Conservation (phyloP, 2,329 filamentous ascomycete genomes). For the Trichoderma semiorbis region DNA sequence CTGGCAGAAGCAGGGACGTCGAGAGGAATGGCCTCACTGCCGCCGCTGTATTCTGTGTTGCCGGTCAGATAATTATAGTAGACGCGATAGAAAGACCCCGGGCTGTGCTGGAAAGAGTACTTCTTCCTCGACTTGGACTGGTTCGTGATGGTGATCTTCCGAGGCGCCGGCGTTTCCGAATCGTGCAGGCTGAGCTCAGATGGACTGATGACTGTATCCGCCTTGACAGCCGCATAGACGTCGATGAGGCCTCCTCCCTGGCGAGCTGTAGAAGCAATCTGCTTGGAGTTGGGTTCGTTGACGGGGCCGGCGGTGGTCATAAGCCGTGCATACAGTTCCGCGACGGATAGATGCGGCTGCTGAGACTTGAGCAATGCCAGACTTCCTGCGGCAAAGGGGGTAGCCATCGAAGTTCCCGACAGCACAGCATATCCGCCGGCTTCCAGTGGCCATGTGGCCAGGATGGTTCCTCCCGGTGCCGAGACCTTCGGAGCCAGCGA, state of each 20-base stretch:
- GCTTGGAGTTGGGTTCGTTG: neutral
- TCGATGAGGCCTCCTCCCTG: conserved; percentile 11
- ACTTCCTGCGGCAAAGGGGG: conserved; percentile 40
- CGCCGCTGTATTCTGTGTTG: neutral
- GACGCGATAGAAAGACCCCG: neutral
- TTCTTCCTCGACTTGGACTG: neutral
- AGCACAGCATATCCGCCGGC: conserved; percentile 38
- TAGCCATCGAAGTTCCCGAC: conserved; percentile 47
- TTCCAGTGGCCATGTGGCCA: conserved; percentile 43
- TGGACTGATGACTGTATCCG: neutral
- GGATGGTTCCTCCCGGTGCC: conserved; percentile 39
- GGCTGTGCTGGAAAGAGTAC: neutral
- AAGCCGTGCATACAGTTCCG: neutral
- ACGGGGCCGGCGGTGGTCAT: neutral
- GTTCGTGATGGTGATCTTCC: conserved; percentile 13
- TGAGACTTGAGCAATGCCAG: conserved; percentile 32
- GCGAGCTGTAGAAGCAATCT: neutral
- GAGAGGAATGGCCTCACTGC: neutral
- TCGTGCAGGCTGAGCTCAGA: conserved; percentile 3
- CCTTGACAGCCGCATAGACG: neutral
- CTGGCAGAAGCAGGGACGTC: neutral
- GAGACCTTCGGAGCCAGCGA: conserved; percentile 39
- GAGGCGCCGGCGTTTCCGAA: neutral
- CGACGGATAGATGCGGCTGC: neutral
- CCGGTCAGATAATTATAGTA: neutral